phyloP scores from a whole-genome alignment of 2,329 filamentous ascomycete species.

The Fragosphaeria purpurea region DNA sequence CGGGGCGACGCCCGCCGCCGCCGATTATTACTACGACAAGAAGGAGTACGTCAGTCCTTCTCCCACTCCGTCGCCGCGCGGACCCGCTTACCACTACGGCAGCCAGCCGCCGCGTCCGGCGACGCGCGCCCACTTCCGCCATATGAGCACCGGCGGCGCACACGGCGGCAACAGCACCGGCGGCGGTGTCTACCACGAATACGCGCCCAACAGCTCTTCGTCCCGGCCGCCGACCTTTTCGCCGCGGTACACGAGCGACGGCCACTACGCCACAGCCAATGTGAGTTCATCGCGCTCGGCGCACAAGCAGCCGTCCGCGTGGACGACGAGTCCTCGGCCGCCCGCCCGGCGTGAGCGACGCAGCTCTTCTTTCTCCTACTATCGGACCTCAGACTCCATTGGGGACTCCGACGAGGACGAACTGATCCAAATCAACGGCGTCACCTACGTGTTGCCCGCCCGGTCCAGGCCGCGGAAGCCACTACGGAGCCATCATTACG shows the following conservation, averaged over 20 bases:
- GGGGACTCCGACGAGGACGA: constrained; percentile 58
- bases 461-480: constrained; percentile 36
- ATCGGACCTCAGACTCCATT: constrained; percentile 47
- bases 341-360: constrained; percentile 41
- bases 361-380: constrained; percentile 44
- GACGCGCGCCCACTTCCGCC: constrained; percentile 41
- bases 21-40: constrained; percentile 36
- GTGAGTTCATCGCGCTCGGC: constrained; percentile 45
- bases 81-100: constrained; percentile 33
- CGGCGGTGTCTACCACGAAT: constrained; percentile 28
- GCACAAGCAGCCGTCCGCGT: constrained; percentile 30
- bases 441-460: constrained; percentile 43
- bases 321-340: constrained; percentile 34
- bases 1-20: constrained; percentile 36
- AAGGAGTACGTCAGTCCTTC: constrained; percentile 43
- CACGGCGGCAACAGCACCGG: constrained; percentile 22
- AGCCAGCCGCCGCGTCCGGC: constrained; percentile 36
- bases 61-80: constrained; percentile 47
- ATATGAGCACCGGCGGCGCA: constrained; percentile 28
- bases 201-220: constrained; percentile 24
- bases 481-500: constrained; percentile 13
- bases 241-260: constrained; percentile 51
- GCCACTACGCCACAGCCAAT: constrained; percentile 55
- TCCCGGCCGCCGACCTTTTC: constrained; percentile 41
- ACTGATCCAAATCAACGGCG: constrained; percentile 41